These are phyloP conservation scores for Dispira simplex DNA, from an alignment of 192 early-diverging fungal genomes.

Conservation along the genomic window DNA sequence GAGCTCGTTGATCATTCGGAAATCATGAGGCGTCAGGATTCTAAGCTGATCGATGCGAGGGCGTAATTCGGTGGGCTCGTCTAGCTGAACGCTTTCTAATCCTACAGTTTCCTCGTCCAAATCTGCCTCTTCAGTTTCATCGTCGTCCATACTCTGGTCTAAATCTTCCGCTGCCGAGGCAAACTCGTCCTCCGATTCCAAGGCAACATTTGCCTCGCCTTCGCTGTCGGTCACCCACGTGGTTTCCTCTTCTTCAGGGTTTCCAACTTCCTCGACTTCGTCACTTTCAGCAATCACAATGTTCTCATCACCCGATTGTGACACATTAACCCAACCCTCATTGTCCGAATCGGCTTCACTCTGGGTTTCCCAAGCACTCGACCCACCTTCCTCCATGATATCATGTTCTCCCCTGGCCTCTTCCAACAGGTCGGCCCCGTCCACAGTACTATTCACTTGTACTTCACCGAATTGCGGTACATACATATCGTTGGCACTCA, in stretches of 20 bases:
- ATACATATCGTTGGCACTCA: conserved; percentile 33
- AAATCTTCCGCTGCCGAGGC: conserved; percentile 16
- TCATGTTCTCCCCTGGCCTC: conserved; percentile 14
- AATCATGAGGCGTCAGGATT: conserved; percentile 86
- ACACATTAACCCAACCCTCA: conserved; percentile 13
- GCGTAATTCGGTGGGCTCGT: neutral
- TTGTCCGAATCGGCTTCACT: conserved; percentile 13
- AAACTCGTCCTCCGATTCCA: neutral
- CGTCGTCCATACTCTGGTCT: conserved; percentile 27
- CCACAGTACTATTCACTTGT: conserved; percentile 46
- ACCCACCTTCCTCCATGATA: too few species aligned
- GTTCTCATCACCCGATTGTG: conserved; percentile 12
- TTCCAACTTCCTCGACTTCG: conserved; percentile 21
- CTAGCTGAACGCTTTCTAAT: conserved; percentile 8
- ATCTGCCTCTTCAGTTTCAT: conserved; percentile 27
- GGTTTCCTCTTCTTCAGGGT: conserved; percentile 12
- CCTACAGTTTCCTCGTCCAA: conserved; percentile 20
- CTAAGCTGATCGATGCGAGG: conserved; percentile 20
- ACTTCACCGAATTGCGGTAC: conserved; percentile 55
- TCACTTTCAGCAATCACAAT: conserved; percentile 24
- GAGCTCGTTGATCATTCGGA: conserved; percentile 65
- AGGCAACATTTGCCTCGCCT: conserved; percentile 15
- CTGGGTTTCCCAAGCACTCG: too few species aligned
- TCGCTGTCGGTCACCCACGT: conserved; percentile 15
- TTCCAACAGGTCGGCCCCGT: conserved; percentile 65